Evolutionary conservation across 2,329 filamentous ascomycete genomes (phyloP), one percentile per base, ranked within the genome.

Genomic region (Aspergillus oerlinghausenensis): DNA sequence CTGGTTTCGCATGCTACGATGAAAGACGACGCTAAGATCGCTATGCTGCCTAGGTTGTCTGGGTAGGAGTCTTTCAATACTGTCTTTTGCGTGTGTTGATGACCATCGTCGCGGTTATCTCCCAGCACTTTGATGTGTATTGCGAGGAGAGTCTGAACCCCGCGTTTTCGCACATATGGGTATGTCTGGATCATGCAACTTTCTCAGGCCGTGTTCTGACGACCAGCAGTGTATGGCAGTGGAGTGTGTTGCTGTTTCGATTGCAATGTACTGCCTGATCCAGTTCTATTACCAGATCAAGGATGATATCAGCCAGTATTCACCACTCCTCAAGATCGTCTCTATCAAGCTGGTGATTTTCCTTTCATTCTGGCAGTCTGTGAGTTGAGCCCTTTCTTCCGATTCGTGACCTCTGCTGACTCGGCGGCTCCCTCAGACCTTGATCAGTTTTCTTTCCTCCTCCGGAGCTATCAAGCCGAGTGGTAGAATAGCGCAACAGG

Each of bases 341-440:
- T 88, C 90, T 67, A 94, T 96, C 75, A 96, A 96, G 74, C 81
- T 95, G 28, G 90, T 95, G 68, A 91, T 96, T 67, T 96, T 96
- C 79, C 82, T 96, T 63, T 92, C 88, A 38, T 95, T 95, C 73
- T 96, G 91, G 91, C 91, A 96, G 69, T 79, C 77, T 32, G 79
- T 81, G 65, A 62, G 75, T 63, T 49, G 28, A 28, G 11, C 17
- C 32, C 17, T 23, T 4, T 25, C 8, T n/a, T 35, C 38, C 14
- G 26, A 49, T 5, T 19, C 19, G 11, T 23, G 49, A 9, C 3
- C 11, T 10, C 7, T 17, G 21, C 29, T 52, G 38, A 42, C 8
- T 38, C 14, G 32, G 14, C 5, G 14, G 32, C 6, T 2, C 45
- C 6, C 8, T 47, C 14, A 79, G 73, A 80, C 82, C 65, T 63